These are phyloP conservation scores for Carnegiea gigantea DNA, from an alignment of 179 eudicot genomes.

Conservation along the genomic window DNA sequence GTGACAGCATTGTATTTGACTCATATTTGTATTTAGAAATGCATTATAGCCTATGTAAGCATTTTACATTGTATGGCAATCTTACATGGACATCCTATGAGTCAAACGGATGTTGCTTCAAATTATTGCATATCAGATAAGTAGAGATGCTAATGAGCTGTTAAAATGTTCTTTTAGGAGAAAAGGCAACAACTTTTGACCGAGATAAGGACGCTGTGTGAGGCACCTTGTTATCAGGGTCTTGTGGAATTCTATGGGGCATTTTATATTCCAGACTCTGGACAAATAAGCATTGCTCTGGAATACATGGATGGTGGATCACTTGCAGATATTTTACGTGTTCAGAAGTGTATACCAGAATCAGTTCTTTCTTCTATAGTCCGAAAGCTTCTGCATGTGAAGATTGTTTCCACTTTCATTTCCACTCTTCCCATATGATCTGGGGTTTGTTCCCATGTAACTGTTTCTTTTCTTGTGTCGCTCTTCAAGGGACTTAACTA, in stretches of 20 bases:
- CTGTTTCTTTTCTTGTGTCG: constrained; percentile 20
- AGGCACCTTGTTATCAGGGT: constrained; percentile 87
- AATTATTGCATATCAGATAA: too few relatives aligned
- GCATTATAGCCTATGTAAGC: background rate
- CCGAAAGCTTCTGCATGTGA: constrained; percentile 76
- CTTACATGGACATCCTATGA: background rate
- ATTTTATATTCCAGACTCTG: constrained; percentile 91
- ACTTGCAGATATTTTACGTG: constrained; percentile 69
- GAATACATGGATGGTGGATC: constrained; percentile 99
- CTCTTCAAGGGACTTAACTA: constrained; percentile 67
- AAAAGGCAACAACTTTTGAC: constrained; percentile 91
- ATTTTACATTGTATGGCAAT: background rate
- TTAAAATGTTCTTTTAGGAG: constrained; percentile 49
- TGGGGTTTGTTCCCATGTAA: background rate
- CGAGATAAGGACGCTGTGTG: constrained; percentile 87
- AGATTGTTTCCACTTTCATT: background rate
- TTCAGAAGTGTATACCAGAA: constrained; percentile 72
- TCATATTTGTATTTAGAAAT: background rate
- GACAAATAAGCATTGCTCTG: constrained; percentile 96
- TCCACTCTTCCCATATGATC: background rate
- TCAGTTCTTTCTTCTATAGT: constrained; percentile 75
- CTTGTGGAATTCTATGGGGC: constrained; percentile 98
- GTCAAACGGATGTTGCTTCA: background rate
- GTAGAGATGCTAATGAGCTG: background rate
- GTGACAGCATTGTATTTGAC: background rate